Percentiles rank a stretch among this genome's conserved stretches.
These are phyloP conservation scores for Monosporascus ibericus DNA, from an alignment of 2,329 filamentous ascomycete species.

Conservation along the genomic window DNA sequence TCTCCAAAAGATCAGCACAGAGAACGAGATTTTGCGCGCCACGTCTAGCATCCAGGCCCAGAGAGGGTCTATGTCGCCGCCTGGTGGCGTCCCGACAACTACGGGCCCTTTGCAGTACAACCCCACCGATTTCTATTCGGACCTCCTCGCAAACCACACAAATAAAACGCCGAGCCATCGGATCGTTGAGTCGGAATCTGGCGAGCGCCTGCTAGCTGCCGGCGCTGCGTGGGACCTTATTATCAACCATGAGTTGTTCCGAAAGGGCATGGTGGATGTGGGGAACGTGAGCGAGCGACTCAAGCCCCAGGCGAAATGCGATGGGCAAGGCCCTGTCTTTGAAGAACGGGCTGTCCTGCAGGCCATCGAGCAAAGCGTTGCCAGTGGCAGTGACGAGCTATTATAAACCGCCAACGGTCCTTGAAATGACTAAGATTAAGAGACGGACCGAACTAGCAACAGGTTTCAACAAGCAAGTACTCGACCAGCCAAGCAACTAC, in stretches of 20 bases:
- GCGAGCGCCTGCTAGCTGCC: constrained; percentile 65
- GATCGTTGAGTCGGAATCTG: constrained; percentile 59
- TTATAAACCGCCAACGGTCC: constrained; percentile 37
- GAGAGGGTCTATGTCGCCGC: constrained; percentile 36
- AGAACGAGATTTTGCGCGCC: constrained; percentile 87
- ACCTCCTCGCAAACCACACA: constrained; percentile 53
- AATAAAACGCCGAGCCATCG: constrained; percentile 63
- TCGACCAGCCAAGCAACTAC: no score
- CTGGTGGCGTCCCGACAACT: constrained; percentile 40
- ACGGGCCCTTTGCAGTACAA: constrained; percentile 66
- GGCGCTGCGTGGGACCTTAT: constrained; percentile 88
- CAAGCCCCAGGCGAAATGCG: constrained; percentile 69
- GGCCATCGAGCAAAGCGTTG: constrained; percentile 74
- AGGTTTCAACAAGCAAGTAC: neutral
- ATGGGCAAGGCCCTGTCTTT: constrained; percentile 85
- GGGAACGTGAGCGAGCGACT: constrained; percentile 73
- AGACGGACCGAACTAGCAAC: neutral
- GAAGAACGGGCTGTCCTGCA: constrained; percentile 66
- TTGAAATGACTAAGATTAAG: neutral
- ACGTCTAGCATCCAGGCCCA: constrained; percentile 48
- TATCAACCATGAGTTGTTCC: constrained; percentile 70
- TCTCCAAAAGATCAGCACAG: constrained; percentile 75
- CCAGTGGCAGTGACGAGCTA: constrained; percentile 72
- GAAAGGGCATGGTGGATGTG: constrained; percentile 73
- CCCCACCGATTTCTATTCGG: constrained; percentile 65